Conservation (phyloP, 345 rosid species). For the Anastatica hierochuntica region DNA sequence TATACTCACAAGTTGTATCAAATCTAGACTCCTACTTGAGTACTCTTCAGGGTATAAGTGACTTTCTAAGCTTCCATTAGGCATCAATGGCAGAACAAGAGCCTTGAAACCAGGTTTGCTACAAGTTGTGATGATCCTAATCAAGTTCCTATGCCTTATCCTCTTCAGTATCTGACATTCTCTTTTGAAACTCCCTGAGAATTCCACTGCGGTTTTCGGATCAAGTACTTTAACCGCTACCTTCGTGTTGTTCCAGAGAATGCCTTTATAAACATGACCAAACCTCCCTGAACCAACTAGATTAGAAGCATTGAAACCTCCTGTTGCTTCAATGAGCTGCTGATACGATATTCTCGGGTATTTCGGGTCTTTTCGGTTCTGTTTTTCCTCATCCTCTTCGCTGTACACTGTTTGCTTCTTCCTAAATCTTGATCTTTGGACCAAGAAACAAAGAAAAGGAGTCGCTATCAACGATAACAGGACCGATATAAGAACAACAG, state of each 20-base stretch:
- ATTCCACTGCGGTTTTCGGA: constrained; percentile 34
- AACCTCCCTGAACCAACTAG: constrained; percentile 74
- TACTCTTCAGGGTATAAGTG: constrained; percentile 48
- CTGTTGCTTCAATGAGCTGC: constrained; percentile 71
- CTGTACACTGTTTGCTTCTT: constrained; percentile 24
- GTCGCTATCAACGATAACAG: constrained; percentile 44
- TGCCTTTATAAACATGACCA: constrained; percentile 82
- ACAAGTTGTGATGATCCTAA: constrained; percentile 74
- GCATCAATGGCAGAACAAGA: constrained; percentile 75
- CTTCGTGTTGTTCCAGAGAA: constrained; percentile 60
- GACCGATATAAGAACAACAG: constrained; percentile 37
- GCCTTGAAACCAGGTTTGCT: constrained; percentile 84
- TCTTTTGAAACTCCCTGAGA: constrained; percentile 58
- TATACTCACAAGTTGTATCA: constrained; percentile 65
- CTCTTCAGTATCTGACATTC: constrained; percentile 73
- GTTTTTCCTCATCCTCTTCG: constrained; percentile 48
- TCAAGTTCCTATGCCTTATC: constrained; percentile 77
- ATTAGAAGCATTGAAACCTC: constrained; percentile 58
- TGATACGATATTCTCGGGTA: constrained; percentile 58
- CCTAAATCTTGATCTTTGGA: constrained; percentile 36
- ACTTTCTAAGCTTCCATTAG: constrained; percentile 78
- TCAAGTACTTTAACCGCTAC: constrained; percentile 80
- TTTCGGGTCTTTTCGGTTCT: constrained; percentile 34
- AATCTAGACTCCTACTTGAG: constrained; percentile 27
- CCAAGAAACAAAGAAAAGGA: constrained; percentile 38